These are phyloP conservation scores for Colletotrichum costaricense DNA, from an alignment of 2,329 filamentous ascomycete species.

Conservation along the genomic window DNA sequence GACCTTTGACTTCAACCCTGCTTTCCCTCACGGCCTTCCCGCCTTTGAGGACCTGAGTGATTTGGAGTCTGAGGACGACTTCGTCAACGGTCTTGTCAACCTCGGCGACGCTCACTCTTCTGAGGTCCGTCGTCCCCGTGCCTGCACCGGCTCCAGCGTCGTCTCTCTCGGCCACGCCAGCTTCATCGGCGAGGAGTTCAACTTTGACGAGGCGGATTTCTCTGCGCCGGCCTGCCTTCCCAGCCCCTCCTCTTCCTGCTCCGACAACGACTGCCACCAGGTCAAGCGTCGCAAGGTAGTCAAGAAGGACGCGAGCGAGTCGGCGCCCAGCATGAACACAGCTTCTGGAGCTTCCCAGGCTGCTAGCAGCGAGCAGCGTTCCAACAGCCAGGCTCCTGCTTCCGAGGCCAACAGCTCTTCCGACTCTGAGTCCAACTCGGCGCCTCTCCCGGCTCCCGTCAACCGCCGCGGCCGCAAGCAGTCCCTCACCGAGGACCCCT, in stretches of 20 bases:
- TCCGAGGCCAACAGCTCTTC: conserved; percentile 50
- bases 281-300: conserved; percentile 66
- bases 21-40: conserved; percentile 70
- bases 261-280: conserved; percentile 60
- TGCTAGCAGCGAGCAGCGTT: conserved; percentile 48
- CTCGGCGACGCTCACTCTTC: conserved; percentile 49
- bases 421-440: conserved; percentile 58
- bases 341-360: conserved; percentile 50
- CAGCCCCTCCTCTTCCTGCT: conserved; percentile 68
- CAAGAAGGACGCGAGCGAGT: conserved; percentile 55
- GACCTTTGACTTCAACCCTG: conserved; percentile 64
- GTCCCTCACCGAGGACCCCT: conserved; percentile 95
- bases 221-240: conserved; percentile 72
- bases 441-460: conserved; percentile 66
- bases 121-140: conserved; percentile 77
- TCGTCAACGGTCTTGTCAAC: conserved; percentile 40
- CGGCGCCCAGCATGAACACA: conserved; percentile 56
- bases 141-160: conserved; percentile 75
- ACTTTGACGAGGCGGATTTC: conserved; percentile 75
- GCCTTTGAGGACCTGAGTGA: conserved; percentile 89
- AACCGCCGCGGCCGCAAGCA: conserved; percentile 98
- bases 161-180: conserved; percentile 79
- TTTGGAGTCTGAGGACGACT: conserved; percentile 71
- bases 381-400: conserved; percentile 44
- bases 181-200: conserved; percentile 78